phyloP scores from a whole-genome alignment of 2,329 filamentous ascomycete genomes.

The Alternaria postmessia region DNA sequence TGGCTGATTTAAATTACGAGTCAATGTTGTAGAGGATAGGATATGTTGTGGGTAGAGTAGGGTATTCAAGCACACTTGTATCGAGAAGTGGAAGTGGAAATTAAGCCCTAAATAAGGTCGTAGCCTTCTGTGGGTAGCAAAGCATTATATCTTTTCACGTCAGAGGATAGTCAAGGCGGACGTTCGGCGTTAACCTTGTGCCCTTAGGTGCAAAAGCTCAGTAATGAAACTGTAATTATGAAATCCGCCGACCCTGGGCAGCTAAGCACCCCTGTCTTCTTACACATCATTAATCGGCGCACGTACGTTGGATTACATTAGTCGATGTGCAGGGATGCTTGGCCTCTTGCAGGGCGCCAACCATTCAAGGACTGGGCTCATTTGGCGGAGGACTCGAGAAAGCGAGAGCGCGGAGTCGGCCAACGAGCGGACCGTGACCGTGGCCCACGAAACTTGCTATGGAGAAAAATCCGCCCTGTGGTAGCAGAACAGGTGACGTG shows the following conservation, averaged over 20 bases:
- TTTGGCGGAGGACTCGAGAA: slow-evolving; percentile 39
- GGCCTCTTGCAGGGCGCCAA: slow-evolving; percentile 47
- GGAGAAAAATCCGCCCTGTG: slow-evolving; percentile 18
- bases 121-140: slow-evolving; percentile 42
- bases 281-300: slow-evolving; percentile 45
- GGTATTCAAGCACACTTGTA: slow-evolving; percentile 9
- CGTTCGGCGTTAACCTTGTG: slow-evolving; percentile 45
- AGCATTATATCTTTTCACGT: slow-evolving; percentile 52
- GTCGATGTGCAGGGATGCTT: slow-evolving; percentile 38
- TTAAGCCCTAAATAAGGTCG: slow-evolving; percentile 39
- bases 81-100: slow-evolving; percentile 29
- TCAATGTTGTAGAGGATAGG: slow-evolving; percentile 13
- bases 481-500: slow-evolving; percentile 31
- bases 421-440: slow-evolving; percentile 38
- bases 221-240: slow-evolving; percentile 46
- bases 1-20: background rate
- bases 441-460: slow-evolving; percentile 25
- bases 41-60: slow-evolving; percentile 12
- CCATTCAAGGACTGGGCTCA: slow-evolving; percentile 47
- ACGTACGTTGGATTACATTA: slow-evolving; percentile 47
- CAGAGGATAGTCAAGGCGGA: slow-evolving; percentile 48
- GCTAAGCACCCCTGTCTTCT: slow-evolving; percentile 38
- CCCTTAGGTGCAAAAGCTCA: slow-evolving; percentile 26
- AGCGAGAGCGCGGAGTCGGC: slow-evolving; percentile 43
- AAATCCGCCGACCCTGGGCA: slow-evolving; percentile 27